phyloP scores from a whole-genome alignment of 2,329 filamentous ascomycete genomes.

The Aspergillus pseudonomiae region DNA sequence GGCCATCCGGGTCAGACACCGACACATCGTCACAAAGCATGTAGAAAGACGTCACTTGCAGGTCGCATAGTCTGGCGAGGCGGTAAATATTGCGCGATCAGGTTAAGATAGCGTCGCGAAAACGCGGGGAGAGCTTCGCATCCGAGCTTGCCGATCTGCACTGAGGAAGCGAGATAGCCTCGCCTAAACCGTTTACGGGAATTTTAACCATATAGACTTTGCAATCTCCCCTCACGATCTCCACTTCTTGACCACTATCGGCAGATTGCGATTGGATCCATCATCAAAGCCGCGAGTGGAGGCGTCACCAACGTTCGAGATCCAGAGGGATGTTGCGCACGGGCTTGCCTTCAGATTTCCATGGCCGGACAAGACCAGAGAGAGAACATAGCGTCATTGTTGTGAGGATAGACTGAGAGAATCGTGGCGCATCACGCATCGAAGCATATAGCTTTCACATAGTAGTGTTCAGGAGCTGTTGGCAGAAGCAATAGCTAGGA shows the following conservation, averaged over 20 bases:
- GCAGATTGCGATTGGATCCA: background rate
- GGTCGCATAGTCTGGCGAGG: slow-evolving; percentile 22
- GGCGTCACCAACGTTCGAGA: background rate
- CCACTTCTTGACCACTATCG: background rate
- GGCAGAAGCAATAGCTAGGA: too few species aligned
- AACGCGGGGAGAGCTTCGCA: background rate
- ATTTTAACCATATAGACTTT: background rate
- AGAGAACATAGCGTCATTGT: too few species aligned
- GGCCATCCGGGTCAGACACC: background rate
- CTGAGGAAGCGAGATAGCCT: background rate
- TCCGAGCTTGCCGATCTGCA: background rate
- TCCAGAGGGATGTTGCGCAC: too few species aligned
- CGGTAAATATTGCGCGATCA: background rate
- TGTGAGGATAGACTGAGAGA: too few species aligned
- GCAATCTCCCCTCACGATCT: background rate
- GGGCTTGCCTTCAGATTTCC: too few species aligned
- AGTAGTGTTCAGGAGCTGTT: too few species aligned
- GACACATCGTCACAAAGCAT: background rate
- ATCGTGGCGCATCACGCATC: too few species aligned
- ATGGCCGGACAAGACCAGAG: too few species aligned
- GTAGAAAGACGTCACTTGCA: background rate
- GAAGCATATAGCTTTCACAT: too few species aligned
- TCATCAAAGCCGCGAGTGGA: background rate
- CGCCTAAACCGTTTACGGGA: background rate
- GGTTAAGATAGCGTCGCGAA: background rate